A percentile compares a stretch with the other conserved stretches of the same genome.
These are phyloP conservation scores for Magnolia officinalis DNA, from an alignment of 164 flowering plant species.

Conservation along the genomic window DNA sequence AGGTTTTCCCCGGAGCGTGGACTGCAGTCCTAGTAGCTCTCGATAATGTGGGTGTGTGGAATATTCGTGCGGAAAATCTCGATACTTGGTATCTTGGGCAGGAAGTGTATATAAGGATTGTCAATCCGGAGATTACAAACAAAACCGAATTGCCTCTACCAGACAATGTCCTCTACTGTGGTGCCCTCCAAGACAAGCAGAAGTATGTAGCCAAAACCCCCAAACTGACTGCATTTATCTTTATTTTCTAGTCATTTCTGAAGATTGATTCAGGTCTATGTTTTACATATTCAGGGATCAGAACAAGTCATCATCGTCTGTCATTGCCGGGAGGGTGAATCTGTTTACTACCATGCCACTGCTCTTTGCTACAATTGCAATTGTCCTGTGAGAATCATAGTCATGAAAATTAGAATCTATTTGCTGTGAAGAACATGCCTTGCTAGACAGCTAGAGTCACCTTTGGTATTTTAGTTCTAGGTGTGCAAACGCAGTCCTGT, in stretches of 20 bases:
- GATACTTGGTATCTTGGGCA: conserved; percentile 94
- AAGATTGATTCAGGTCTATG: background rate
- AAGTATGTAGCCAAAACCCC: conserved; percentile 42
- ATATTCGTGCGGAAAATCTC: conserved; percentile 81
- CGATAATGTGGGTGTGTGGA: conserved; percentile 95
- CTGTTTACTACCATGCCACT: background rate
- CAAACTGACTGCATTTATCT: background rate
- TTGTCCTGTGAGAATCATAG: background rate
- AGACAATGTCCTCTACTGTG: conserved; percentile 78
- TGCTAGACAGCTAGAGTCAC: background rate
- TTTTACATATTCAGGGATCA: conserved; percentile 42
- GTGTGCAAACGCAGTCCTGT: conserved; percentile 9
- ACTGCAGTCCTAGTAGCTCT: conserved; percentile 78
- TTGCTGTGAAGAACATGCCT: background rate
- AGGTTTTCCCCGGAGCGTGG: conserved; percentile 99
- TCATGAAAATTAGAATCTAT: background rate
- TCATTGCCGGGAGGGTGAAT: conserved; percentile 1
- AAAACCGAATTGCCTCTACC: conserved; percentile 75
- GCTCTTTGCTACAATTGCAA: conserved; percentile 7
- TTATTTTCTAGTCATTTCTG: background rate
- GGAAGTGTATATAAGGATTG: conserved; percentile 72
- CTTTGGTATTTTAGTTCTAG: conserved; percentile 1
- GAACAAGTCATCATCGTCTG: conserved; percentile 34
- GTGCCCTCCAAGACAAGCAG: conserved; percentile 53
- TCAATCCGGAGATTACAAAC: conserved; percentile 73